Evolutionary conservation across 2,329 filamentous ascomycete species (phyloP).

Genomic region (Microdochium paspali): DNA sequence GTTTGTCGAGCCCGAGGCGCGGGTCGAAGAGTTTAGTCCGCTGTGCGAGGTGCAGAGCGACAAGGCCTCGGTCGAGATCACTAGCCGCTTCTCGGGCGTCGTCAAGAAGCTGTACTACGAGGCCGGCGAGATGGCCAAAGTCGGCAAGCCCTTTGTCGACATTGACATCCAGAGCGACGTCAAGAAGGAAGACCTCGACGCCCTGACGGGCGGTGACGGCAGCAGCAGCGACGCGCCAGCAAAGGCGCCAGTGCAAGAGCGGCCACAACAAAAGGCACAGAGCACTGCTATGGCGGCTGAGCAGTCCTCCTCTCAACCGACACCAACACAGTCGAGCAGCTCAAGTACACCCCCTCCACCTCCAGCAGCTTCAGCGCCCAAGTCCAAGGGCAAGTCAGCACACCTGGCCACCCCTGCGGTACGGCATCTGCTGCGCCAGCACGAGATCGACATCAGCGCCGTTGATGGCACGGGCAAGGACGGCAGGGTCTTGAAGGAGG

Average conservation of each 20-base stretch:
- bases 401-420: conserved; percentile 86
- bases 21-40: conserved; percentile 95
- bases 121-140: conserved; percentile 84
- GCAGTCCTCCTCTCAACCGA: not conserved
- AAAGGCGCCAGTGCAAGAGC: conserved; percentile 7
- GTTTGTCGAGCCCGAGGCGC: conserved; percentile 94
- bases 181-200: conserved; percentile 47
- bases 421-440: conserved; percentile 74
- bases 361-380: too few species aligned
- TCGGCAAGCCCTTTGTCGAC: conserved; percentile 88
- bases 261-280: not conserved
- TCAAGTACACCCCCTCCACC: conserved; percentile 1
- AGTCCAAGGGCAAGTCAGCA: conserved; percentile 53
- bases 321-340: not conserved
- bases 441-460: conserved; percentile 67
- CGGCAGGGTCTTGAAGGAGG: conserved; percentile 85
- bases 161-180: conserved; percentile 83
- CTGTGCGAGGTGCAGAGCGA: conserved; percentile 98
- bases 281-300: conserved; percentile 6
- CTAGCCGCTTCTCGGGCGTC: conserved; percentile 86
- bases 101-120: conserved; percentile 97
- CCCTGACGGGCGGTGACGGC: conserved; percentile 25
- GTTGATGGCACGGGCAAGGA: conserved; percentile 82
- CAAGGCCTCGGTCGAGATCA: conserved; percentile 87
- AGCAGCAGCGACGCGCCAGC: conserved; percentile 10